Conservation (phyloP, 257 asterid genomes). For the Capsicum pubescens region DNA sequence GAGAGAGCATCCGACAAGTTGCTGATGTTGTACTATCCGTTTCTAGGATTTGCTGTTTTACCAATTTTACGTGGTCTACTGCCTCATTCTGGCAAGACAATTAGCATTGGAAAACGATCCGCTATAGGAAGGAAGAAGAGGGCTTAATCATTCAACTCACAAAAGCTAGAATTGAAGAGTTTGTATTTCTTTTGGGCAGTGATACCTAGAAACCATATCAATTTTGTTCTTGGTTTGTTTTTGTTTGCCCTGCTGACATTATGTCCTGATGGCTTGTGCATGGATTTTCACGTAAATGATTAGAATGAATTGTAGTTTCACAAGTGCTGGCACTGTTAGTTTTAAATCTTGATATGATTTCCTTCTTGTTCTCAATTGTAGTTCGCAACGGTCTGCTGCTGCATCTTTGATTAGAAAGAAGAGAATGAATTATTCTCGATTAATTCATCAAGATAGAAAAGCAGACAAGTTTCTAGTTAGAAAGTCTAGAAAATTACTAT, state of each 20-base stretch:
- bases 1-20: slow-evolving; percentile 64
- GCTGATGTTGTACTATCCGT: slow-evolving; percentile 65
- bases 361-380: background rate
- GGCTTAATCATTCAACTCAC: slow-evolving; percentile 42
- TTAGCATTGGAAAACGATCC: slow-evolving; percentile 48
- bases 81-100: slow-evolving; percentile 50
- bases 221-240: background rate
- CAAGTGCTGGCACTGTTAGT: background rate
- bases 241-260: background rate
- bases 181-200: background rate
- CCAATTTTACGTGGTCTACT: slow-evolving; percentile 75
- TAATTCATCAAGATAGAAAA: background rate
- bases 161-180: background rate
- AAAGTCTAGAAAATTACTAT: background rate
- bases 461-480: background rate
- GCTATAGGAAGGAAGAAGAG: slow-evolving; percentile 59
- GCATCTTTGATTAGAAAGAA: background rate
- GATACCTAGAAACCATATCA: background rate
- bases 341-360: background rate
- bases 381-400: background rate
- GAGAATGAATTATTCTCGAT: too few species aligned
- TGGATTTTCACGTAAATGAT: background rate
- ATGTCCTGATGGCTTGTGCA: background rate
- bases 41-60: slow-evolving; percentile 61
- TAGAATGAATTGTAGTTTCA: background rate